Evolutionary conservation across 202 grass and related monocot genomes (phyloP), one percentile per base, ranked within the genome.

Genomic region (Schoenoplectus tabernaemontani): DNA sequence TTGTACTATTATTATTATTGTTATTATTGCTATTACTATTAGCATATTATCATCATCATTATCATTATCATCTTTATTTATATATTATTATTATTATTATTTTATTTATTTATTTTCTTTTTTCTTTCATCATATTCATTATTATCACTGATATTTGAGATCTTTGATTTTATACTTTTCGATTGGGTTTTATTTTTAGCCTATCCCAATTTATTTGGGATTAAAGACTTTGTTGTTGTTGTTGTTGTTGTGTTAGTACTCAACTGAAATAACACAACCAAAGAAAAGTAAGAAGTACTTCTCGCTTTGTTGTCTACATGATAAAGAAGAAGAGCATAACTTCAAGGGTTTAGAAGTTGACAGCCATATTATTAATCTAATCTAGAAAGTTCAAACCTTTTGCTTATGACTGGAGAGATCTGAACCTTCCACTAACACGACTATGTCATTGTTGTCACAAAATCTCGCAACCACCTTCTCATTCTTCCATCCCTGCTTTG

Each of bases 401-500:
- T 81, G 88, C 54, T 88, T 93, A 42, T 84, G 86, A 23, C 58
- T 5, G 5, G 51, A 81, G 11, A 75, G 81, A 73, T 97, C 83
- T 10, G 78, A 58, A 59, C 83, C 84, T 0, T 83, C 53, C 15
- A 82, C 81, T 2, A 97, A 78, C 78, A 88, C 36, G 3, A 97
- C 79, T 46, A 91, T 85, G 24, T 85, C 87, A 32, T 84, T 84
- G 0, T 83, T 56, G 8, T 80, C 62, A 0, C 80, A 85, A 83
- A 75, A 63, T 57, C 58, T 88, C 12, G 51, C 82, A 33, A 93
- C 81, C 67, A 93, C 87, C 8, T 76, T 83, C 75, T 97, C 93
- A 15, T 89, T 84, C 48, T 83, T 74, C 93, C 93, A 97, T 30
- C 93, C 88, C 93, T 97, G 83, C 70, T 51, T 53, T 11, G 65